phyloP scores from a whole-genome alignment of 2,329 filamentous ascomycete genomes.

The Talaromyces islandicus region DNA sequence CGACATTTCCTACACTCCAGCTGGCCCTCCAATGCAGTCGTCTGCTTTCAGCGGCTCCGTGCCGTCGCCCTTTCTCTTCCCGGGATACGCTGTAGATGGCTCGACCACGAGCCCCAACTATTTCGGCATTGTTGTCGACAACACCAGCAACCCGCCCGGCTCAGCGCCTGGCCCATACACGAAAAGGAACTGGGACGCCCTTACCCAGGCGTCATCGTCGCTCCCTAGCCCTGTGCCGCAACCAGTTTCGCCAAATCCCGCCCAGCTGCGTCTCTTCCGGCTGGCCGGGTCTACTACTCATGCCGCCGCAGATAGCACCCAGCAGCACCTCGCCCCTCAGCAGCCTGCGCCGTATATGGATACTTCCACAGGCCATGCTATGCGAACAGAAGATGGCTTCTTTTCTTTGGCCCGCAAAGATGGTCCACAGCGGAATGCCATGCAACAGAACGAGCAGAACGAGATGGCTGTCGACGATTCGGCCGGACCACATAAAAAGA shows the following conservation, averaged over 20 bases:
- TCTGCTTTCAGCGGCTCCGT: conserved; percentile 52
- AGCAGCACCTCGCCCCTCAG: not conserved
- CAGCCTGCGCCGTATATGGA: not conserved
- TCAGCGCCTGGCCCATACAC: conserved; percentile 54
- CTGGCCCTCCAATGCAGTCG: conserved; percentile 45
- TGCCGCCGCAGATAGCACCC: not conserved
- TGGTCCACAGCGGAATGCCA: not conserved
- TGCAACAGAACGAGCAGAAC: not conserved
- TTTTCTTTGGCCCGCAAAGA: not conserved
- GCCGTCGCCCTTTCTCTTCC: conserved; percentile 47
- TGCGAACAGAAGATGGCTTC: not conserved
- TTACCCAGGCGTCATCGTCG: conserved; percentile 62
- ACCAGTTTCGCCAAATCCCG: conserved; percentile 4
- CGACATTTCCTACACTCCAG: conserved; percentile 41
- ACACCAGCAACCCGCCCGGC: conserved; percentile 54
- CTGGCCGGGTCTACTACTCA: conserved; percentile 45
- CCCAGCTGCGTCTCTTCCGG: conserved; percentile 44
- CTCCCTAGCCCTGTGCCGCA: conserved; percentile 43
- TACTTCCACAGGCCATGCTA: not conserved
- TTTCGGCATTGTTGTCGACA: conserved; percentile 69
- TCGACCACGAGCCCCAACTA: conserved; percentile 68
- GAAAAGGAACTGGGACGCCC: conserved; percentile 68
- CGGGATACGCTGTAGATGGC: conserved; percentile 39
- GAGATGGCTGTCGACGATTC: not conserved
- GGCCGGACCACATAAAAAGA: not conserved